Evolutionary conservation across 106 monocot species (phyloP).

Genomic region (Amphibolis antarctica): DNA sequence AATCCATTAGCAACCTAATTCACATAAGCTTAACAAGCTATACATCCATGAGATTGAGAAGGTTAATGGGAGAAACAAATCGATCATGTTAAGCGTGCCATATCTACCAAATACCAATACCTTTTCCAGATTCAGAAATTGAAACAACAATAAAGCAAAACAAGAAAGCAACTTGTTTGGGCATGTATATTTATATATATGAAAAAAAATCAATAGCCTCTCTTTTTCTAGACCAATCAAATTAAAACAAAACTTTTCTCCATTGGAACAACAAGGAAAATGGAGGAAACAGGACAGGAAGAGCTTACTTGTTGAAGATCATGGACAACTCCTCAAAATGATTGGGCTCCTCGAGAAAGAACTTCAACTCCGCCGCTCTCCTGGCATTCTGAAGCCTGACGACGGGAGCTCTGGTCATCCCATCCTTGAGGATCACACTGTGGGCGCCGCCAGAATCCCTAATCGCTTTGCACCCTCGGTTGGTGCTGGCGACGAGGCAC

Average conservation of each 20-base stretch:
- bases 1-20: too few relatives aligned
- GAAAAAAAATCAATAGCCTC: too few relatives aligned
- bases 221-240: too few relatives aligned
- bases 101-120: not conserved
- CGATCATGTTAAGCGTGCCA: too few relatives aligned
- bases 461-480: slow-evolving; percentile 78
- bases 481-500: slow-evolving; percentile 80
- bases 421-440: slow-evolving; percentile 54
- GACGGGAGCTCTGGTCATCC: slow-evolving; percentile 74
- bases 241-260: not conserved
- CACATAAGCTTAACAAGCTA: too few relatives aligned
- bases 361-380: slow-evolving; percentile 64
- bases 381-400: slow-evolving; percentile 50
- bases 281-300: not conserved
- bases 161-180: too few relatives aligned
- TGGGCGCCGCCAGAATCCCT: slow-evolving; percentile 55
- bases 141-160: too few relatives aligned
- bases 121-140: too few relatives aligned
- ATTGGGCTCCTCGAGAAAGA: slow-evolving; percentile 46
- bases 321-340: slow-evolving; percentile 50
- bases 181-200: too few relatives aligned
- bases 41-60: too few relatives aligned
- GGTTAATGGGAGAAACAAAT: too few relatives aligned
- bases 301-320: slow-evolving; percentile 55
- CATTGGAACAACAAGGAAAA: not conserved